A percentile compares a stretch with the other conserved stretches of the same genome.
These are phyloP conservation scores for Chrysanthemum makinoi DNA, from an alignment of 129 eudicot species.

Conservation along the genomic window DNA sequence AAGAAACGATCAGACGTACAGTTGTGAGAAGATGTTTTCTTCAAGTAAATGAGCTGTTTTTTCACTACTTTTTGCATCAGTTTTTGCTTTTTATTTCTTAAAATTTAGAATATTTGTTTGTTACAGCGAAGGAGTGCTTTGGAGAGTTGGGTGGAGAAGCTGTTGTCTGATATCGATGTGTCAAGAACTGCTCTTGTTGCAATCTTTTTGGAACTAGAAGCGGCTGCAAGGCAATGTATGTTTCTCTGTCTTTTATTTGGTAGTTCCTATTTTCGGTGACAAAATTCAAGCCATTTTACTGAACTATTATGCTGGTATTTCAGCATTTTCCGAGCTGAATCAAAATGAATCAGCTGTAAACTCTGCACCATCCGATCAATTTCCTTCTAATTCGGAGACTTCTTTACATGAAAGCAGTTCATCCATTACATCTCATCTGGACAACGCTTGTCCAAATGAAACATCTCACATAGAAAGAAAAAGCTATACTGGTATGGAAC, in stretches of 20 bases:
- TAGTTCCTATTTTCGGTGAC: background rate
- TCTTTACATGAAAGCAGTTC: conserved; percentile 33
- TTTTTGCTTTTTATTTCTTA: background rate
- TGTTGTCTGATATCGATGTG: conserved; percentile 64
- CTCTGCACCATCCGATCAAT: conserved; percentile 35
- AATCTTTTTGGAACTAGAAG: conserved; percentile 85
- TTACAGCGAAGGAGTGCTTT: conserved; percentile 76
- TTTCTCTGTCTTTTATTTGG: conserved; percentile 26
- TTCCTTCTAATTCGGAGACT: conserved; percentile 25
- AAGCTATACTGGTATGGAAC: conserved; percentile 44
- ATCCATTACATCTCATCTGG: conserved; percentile 40
- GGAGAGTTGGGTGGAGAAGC: conserved; percentile 75
- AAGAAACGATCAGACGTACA: no score
- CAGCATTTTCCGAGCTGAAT: conserved; percentile 62
- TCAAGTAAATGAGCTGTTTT: conserved; percentile 1
- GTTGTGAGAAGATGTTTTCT: no score
- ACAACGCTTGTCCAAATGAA: conserved; percentile 14
- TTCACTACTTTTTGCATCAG: background rate
- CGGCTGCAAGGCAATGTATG: conserved; percentile 81
- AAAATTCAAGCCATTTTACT: conserved; percentile 2
- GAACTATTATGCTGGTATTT: conserved; percentile 25
- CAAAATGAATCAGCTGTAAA: conserved; percentile 33
- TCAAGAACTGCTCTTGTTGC: conserved; percentile 84
- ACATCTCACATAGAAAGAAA: conserved; percentile 39
- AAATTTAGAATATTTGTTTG: conserved; percentile 23